Conservation (phyloP, 2,329 filamentous ascomycete genomes). For the Colletotrichum neosansevieriae region DNA sequence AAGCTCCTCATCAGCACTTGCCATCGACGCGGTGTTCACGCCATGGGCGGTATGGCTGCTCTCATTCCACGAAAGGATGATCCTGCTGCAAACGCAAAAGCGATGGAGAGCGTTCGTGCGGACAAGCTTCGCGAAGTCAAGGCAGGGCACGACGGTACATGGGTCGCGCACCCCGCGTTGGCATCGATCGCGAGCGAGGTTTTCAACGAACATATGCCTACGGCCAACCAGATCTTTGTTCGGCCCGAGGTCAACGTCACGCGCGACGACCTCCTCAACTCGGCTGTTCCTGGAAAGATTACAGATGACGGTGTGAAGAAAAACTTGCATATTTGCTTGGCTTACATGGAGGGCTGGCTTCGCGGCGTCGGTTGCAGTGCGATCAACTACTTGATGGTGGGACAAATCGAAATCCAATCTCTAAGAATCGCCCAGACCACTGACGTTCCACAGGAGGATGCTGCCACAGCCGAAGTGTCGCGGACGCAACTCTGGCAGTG, state of each 20-base stretch:
- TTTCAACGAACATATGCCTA: constrained; percentile 95
- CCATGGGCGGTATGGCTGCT: constrained; percentile 93
- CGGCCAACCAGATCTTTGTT: constrained; percentile 87
- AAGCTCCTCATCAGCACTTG: constrained; percentile 93
- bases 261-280: constrained; percentile 87
- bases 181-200: constrained; percentile 84
- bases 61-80: constrained; percentile 95
- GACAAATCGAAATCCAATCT: not conserved
- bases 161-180: constrained; percentile 90
- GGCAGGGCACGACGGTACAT: constrained; percentile 88
- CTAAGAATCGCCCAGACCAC: not conserved
- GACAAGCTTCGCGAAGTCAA: constrained; percentile 91
- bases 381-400: constrained; percentile 86
- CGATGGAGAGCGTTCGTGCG: constrained; percentile 85
- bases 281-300: constrained; percentile 87
- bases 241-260: constrained; percentile 83
- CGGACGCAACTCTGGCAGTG: constrained; percentile 91
- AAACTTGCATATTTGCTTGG: constrained; percentile 89
- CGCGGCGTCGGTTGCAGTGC: constrained; percentile 90
- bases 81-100: constrained; percentile 82
- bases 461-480: constrained; percentile 89
- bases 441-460: constrained; percentile 70
- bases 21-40: constrained; percentile 87
- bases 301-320: constrained; percentile 91
- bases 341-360: constrained; percentile 94